phyloP scores from a whole-genome alignment of 306 rosid species.

The Trifolium pratense region DNA sequence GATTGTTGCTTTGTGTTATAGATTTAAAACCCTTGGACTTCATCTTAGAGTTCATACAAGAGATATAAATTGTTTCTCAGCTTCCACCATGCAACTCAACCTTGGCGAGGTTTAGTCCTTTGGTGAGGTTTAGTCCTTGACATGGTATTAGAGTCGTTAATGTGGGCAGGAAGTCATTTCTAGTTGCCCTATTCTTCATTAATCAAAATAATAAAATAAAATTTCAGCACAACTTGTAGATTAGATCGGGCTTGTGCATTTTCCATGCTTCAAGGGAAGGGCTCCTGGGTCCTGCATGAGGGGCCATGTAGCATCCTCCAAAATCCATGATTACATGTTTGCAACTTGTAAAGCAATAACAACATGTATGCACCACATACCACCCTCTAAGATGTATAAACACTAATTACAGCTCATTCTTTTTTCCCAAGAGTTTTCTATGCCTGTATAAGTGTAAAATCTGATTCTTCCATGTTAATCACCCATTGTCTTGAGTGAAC shows the following conservation, averaged over 20 bases:
- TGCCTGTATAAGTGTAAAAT: not conserved
- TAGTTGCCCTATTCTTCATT: not conserved
- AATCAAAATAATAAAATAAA: too few species aligned
- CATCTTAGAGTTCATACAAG: too few species aligned
- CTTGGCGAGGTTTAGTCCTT: not conserved
- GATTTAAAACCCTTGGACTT: too few species aligned
- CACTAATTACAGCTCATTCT: not conserved
- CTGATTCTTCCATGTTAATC: not conserved
- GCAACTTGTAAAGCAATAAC: not conserved
- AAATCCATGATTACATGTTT: not conserved
- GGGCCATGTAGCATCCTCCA: not conserved
- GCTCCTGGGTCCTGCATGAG: not conserved
- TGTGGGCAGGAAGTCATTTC: not conserved
- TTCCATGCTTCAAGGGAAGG: not conserved
- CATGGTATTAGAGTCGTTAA: not conserved
- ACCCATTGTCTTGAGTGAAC: not conserved
- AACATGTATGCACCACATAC: too few species aligned
- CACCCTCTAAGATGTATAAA: not conserved
- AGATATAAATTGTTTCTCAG: too few species aligned
- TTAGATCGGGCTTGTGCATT: not conserved
- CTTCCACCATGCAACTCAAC: too few species aligned
- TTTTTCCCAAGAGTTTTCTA: not conserved
- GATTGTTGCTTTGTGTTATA: too few species aligned
- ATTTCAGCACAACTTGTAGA: not conserved
- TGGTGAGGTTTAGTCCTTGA: not conserved